phyloP scores from a whole-genome alignment of 2,329 filamentous ascomycete species.

The Exophiala xenobiotica region DNA sequence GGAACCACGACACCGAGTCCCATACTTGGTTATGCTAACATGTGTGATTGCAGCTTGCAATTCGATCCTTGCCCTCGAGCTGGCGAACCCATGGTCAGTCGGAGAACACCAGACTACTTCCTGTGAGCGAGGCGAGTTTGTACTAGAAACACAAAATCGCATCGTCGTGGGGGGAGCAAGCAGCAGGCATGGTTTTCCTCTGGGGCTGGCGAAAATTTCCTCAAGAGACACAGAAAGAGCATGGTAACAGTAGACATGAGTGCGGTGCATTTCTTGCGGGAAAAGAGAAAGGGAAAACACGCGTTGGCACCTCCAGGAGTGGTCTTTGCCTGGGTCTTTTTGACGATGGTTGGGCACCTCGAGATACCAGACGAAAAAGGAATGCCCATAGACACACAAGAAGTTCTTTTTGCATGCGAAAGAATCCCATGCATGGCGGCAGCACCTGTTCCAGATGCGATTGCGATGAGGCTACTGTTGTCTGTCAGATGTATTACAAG shows the following conservation, averaged over 20 bases:
- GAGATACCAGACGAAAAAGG: too few relatives aligned
- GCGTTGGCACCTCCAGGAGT: too few relatives aligned
- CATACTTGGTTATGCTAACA: constrained; percentile 31
- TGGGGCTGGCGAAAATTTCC: too few relatives aligned
- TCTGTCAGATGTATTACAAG: constrained; percentile 3
- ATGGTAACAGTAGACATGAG: too few relatives aligned
- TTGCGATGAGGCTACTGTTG: not conserved
- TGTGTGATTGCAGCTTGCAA: constrained; percentile 72
- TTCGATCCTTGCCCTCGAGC: constrained; percentile 97
- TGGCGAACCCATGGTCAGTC: constrained; percentile 97
- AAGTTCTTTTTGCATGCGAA: constrained; percentile 4
- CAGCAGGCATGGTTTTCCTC: not conserved
- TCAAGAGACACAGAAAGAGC: too few relatives aligned
- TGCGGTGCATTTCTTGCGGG: too few relatives aligned
- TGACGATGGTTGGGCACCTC: too few relatives aligned
- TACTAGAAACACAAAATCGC: too few relatives aligned
- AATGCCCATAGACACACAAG: constrained; percentile 3
- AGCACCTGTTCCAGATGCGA: not conserved
- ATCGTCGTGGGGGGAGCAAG: too few relatives aligned
- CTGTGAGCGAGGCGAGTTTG: constrained; percentile 54
- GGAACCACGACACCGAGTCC: constrained; percentile 1
- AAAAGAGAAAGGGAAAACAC: too few relatives aligned
- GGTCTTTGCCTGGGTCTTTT: too few relatives aligned
- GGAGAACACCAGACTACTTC: constrained; percentile 98
- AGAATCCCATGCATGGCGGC: not conserved